Percentiles rank a stretch among this genome's conserved stretches.
Conservation (phyloP, 1,139 yeast species). For the Geotrichum klebahnii region DNA sequence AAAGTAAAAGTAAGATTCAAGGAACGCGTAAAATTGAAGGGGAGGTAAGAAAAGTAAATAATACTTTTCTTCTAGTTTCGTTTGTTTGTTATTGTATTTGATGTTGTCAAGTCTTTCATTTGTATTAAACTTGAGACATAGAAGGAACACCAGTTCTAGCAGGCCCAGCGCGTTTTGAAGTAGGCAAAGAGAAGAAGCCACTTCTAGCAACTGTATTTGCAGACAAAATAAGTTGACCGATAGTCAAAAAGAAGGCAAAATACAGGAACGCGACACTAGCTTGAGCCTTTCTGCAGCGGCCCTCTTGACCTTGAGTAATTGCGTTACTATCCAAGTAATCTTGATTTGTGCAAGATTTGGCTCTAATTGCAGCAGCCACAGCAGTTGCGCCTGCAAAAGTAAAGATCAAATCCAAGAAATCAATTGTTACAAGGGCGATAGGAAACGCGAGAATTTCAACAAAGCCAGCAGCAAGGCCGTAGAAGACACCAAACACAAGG, state of each 20-base stretch:
- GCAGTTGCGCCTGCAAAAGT: constrained; percentile 94
- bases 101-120: not conserved
- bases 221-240: constrained; percentile 65
- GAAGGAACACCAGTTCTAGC: constrained; percentile 85
- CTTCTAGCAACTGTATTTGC: constrained; percentile 54
- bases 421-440: constrained; percentile 63
- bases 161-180: constrained; percentile 36
- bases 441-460: constrained; percentile 85
- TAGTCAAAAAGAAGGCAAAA: constrained; percentile 73
- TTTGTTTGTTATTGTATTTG: not conserved
- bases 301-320: constrained; percentile 68
- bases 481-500: constrained; percentile 70
- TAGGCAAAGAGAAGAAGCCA: constrained; percentile 64
- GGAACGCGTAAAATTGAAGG: too few species aligned
- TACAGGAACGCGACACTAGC: constrained; percentile 86
- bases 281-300: constrained; percentile 94
- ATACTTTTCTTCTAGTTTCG: not conserved
- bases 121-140: constrained; percentile 15
- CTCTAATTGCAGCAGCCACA: constrained; percentile 81
- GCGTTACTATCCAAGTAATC: constrained; percentile 59
- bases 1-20: too few species aligned
- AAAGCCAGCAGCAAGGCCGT: constrained; percentile 76
- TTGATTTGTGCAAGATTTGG: constrained; percentile 76
- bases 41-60: too few species aligned
- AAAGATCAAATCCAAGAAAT: constrained; percentile 84